Percentiles rank a stretch among this genome's conserved stretches.
These are phyloP conservation scores for Acer negundo DNA, from an alignment of 345 rosid genomes.

Conservation along the genomic window DNA sequence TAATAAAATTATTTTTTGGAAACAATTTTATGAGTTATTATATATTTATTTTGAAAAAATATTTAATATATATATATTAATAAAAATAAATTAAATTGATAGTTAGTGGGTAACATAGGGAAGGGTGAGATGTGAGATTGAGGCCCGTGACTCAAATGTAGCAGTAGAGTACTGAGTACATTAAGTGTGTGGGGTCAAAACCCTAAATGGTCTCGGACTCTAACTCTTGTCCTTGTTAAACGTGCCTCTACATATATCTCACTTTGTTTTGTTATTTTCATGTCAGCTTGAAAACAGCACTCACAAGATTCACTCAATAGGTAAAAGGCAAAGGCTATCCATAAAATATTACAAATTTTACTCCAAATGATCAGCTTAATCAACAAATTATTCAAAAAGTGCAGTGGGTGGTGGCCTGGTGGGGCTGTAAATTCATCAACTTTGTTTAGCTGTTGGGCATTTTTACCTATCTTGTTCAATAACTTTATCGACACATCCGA, in stretches of 20 bases:
- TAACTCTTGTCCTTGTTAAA: constrained; percentile 21
- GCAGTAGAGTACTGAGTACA: constrained; percentile 10
- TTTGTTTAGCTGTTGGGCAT: too few relatives aligned
- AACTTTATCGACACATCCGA: too few relatives aligned
- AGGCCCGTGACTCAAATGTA: constrained; percentile 19
- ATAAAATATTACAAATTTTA: neutral
- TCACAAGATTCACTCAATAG: constrained; percentile 11
- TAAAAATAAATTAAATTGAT: too few relatives aligned
- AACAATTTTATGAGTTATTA: too few relatives aligned
- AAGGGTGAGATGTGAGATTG: neutral
- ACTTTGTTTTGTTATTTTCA: constrained; percentile 50
- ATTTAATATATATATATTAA: too few relatives aligned
- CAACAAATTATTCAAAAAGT: neutral
- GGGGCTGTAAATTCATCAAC: neutral
- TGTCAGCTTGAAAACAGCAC: constrained; percentile 45
- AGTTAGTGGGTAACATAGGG: neutral
- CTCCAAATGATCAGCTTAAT: neutral
- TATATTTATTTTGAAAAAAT: too few relatives aligned
- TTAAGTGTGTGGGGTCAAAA: constrained; percentile 39
- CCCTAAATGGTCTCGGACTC: constrained; percentile 3
- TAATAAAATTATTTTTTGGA: too few relatives aligned
- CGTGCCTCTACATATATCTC: constrained; percentile 37
- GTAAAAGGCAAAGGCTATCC: neutral
- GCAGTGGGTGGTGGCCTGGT: neutral
- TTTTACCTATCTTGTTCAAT: too few relatives aligned